A percentile compares a stretch with the other conserved stretches of the same genome.
Conservation (phyloP, 768 basidiomycete genomes). For the Psilocybe subaeruginosa region DNA sequence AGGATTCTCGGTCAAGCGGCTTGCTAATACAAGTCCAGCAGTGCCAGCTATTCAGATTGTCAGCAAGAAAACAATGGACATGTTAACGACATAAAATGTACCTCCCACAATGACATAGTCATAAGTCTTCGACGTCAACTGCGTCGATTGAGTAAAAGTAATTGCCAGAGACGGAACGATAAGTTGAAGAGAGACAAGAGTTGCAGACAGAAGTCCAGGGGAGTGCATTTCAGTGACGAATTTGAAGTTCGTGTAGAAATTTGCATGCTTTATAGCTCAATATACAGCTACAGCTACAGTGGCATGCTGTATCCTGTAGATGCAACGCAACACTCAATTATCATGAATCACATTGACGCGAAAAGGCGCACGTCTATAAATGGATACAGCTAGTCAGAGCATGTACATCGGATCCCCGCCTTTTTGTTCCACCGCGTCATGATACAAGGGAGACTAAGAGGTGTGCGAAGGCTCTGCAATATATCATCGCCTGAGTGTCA, state of each 20-base stretch:
- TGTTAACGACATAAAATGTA: neutral
- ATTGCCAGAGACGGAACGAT: slow-evolving; percentile 2
- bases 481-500: too few relatives aligned
- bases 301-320: neutral
- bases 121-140: slow-evolving; percentile 7
- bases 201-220: neutral
- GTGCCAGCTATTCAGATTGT: slow-evolving; percentile 40
- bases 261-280: too few relatives aligned
- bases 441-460: too few relatives aligned
- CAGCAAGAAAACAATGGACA: too few relatives aligned
- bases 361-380: too few relatives aligned
- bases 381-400: neutral
- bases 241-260: neutral
- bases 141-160: slow-evolving; percentile 2
- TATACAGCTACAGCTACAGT: too few relatives aligned
- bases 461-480: too few relatives aligned
- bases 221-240: neutral
- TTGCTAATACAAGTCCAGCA: slow-evolving; percentile 56
- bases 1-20: slow-evolving; percentile 54
- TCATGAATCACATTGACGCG: neutral
- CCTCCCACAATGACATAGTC: slow-evolving; percentile 18
- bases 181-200: slow-evolving; percentile 3
- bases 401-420: too few relatives aligned
- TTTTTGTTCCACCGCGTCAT: too few relatives aligned
- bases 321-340: neutral